Evolutionary conservation across 768 basidiomycete species (phyloP), one percentile per base, ranked within the genome.

Genomic region (Phylloporus sp.): DNA sequence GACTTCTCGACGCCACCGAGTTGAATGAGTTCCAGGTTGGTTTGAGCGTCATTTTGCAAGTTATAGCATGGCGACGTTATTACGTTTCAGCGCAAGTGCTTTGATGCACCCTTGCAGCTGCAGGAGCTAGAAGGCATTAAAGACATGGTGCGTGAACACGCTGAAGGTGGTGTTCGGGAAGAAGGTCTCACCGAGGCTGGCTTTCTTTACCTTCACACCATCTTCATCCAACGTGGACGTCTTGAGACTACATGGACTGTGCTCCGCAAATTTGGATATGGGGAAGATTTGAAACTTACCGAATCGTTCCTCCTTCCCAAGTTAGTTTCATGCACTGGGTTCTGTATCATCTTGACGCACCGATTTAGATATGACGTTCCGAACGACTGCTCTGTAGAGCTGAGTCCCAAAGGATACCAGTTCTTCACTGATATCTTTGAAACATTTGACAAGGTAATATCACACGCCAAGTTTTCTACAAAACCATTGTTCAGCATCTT

Each of bases 241-340:
- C 77, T 95, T 55, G 95, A 99, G 69, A 98, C 95, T 24, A 98
- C 95, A 2, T 99, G 95, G 95, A 95, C 92, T 8, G 93, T 95
- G 6, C 77, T 99, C 58, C 77, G 95, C 55, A 91, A 84, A 64
- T 97, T 97, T 67, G 95, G 95, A 5, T 99, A 99, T 63, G 95
- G 87, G 13, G 95, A 97, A 67, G 95, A 97, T 63, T 70, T 99
- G 56, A 84, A 86, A 59, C 72, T 99, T 55, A 87, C 86, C 23
- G 95, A 97, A 66, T 77, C 81, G 7, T 97, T 95, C 71, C 73
- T 99, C 53, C 77, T 79, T 50, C 95, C 95, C 20, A 93, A 88
- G 95, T 95, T 60, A 61, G 88, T 71, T 23, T 34, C 22, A 40
- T 50, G 22, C 18, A n/a, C 39, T 18, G 16, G 38, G 27, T 43